Base-by-base conservation (phyloP, 163 green algal species). In the Picocystis sp. region DNA sequence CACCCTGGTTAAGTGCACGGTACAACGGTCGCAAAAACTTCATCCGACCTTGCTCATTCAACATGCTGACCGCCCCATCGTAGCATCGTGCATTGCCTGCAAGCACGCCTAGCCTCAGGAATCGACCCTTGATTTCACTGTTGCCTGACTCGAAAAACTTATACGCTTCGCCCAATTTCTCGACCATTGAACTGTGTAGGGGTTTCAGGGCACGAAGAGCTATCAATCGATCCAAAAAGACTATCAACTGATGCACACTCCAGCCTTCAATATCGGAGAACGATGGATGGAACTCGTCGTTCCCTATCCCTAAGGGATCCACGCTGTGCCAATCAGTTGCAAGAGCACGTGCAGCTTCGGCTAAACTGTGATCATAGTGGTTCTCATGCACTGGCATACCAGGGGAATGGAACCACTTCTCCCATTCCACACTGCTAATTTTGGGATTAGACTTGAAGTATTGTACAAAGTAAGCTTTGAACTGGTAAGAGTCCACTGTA, bases 11-110 rank as follows among this genome's bases (percentile, higher is more conserved):
- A 42, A 93, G 55, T 15, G 75, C 67, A 35, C 72, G 71, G 68
- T 87, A 92, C 24, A 92, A 58, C 12, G 83, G 82, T 45, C 82
- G 65, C 42, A 90, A 52, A 60, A 73, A 92, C 67, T 93, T 93
- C 83, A 93, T 93, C 45, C 83, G 66, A 1, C 82, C 82, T 57
- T 88, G 77, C 11, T 64, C 65, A 12, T 45, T 62, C 1, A 90
- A 61, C 17, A 19, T 19, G 17, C 17, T 38, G 11, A 13, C 15
- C 46, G 25, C 21, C 23, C 11, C 13, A 5, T 14, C 13, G 46
- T 56, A 17, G 22, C 38, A 44, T 13, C 17, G 23, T n/a, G 11
- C 44, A n/a, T 55, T 25, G 47, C 53, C 53, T 12, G 53, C 53
- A 25, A 14, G 12, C 17, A 60, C 17, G 25, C 57, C 35, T 50